Conservation (phyloP, 1,284 basidiomycete species). For the Prillingera fragicola region DNA sequence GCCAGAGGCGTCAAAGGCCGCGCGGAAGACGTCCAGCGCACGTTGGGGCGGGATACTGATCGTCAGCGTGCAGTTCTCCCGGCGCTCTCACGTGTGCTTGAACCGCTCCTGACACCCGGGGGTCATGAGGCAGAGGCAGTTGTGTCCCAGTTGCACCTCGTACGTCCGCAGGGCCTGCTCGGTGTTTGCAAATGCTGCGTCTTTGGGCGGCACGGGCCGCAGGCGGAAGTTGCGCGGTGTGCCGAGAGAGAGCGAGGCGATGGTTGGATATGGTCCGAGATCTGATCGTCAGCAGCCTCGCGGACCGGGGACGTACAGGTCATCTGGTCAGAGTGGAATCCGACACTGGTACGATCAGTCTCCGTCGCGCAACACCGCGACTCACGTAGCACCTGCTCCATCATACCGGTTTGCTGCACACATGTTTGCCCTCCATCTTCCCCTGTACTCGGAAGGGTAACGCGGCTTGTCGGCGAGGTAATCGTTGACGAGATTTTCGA, state of each 20-base stretch:
- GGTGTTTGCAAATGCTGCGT: constrained; percentile 54
- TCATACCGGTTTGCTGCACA: constrained; percentile 86
- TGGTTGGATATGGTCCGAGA: constrained; percentile 85
- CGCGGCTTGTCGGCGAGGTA: constrained; percentile 61
- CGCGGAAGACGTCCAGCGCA: constrained; percentile 68
- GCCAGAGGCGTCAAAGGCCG: constrained; percentile 49
- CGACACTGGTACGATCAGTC: constrained; percentile 55
- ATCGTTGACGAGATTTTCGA: constrained; percentile 71
- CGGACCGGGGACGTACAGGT: constrained; percentile 38
- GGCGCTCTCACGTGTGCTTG: constrained; percentile 54
- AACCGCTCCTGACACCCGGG: constrained; percentile 82
- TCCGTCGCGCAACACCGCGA: not conserved
- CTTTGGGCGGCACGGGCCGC: constrained; percentile 46
- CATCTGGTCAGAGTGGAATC: constrained; percentile 67
- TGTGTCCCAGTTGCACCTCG: constrained; percentile 75
- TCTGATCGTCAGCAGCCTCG: constrained; percentile 46
- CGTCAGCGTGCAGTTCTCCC: constrained; percentile 2
- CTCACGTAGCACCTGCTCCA: constrained; percentile 62
- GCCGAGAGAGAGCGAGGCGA: constrained; percentile 89
- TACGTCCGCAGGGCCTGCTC: constrained; percentile 62
- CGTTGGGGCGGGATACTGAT: constrained; percentile 62
- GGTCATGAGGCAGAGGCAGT: constrained; percentile 88
- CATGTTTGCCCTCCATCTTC: constrained; percentile 77
- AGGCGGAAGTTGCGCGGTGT: constrained; percentile 67
- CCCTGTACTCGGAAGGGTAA: constrained; percentile 69